These are phyloP conservation scores for Gleditsia sinensis DNA, from an alignment of 306 rosid species.

Conservation along the genomic window DNA sequence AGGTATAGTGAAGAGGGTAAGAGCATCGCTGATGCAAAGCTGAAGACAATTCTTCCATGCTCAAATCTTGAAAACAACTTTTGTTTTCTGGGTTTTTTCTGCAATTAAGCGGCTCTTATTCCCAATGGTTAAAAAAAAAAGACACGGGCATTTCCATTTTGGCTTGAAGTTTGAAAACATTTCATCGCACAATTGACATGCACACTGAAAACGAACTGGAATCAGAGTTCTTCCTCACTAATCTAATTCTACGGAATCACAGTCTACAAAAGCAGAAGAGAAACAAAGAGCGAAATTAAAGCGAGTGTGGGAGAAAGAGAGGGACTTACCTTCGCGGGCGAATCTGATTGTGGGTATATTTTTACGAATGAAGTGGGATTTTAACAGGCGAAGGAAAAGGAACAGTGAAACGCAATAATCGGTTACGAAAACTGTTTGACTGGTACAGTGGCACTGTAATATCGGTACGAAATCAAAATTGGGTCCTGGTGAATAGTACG, in stretches of 20 bases:
- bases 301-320: background rate
- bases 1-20: too few species aligned
- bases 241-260: background rate
- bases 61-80: background rate
- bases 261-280: background rate
- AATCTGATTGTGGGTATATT: background rate
- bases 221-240: background rate
- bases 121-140: background rate
- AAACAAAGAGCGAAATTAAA: background rate
- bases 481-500: too few species aligned
- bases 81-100: background rate
- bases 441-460: background rate
- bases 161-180: background rate
- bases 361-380: background rate
- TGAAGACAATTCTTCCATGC: background rate
- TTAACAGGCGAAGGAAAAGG: background rate
- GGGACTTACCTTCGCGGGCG: background rate
- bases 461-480: too few species aligned
- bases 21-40: too few species aligned
- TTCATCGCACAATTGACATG: background rate
- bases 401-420: background rate
- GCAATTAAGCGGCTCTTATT: background rate
- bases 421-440: background rate
- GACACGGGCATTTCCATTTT: background rate
- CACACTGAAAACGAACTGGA: background rate